A percentile compares a stretch with the other conserved stretches of the same genome.
phyloP scores from a whole-genome alignment of 441 rosid species.

The Gossypium schwendimanii region DNA sequence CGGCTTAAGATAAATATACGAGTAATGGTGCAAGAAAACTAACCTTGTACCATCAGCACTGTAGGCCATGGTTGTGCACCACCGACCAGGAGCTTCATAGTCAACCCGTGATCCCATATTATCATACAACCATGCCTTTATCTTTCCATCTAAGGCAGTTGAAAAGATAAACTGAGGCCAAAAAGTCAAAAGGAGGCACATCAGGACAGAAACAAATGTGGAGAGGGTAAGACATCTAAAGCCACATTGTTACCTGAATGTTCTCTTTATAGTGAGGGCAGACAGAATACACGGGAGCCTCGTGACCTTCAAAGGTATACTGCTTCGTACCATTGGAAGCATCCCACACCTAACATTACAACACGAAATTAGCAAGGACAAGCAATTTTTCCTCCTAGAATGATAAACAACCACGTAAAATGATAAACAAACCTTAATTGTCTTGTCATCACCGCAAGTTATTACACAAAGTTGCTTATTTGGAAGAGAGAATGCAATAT shows the following conservation, averaged over 20 bases:
- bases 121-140: slow-evolving; percentile 42
- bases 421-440: slow-evolving; percentile 57
- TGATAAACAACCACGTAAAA: slow-evolving; percentile 1
- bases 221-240: slow-evolving; percentile 4
- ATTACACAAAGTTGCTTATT: slow-evolving; percentile 84
- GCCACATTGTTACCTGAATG: slow-evolving; percentile 54
- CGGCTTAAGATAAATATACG: slow-evolving; percentile 10
- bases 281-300: slow-evolving; percentile 88
- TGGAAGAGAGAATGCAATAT: slow-evolving; percentile 85
- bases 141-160: slow-evolving; percentile 88
- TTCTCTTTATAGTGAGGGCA: slow-evolving; percentile 92
- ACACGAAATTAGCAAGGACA: slow-evolving; percentile 9
- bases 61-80: slow-evolving; percentile 97
- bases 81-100: slow-evolving; percentile 94
- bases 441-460: slow-evolving; percentile 94
- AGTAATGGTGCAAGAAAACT: slow-evolving; percentile 8
- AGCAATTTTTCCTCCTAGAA: slow-evolving; percentile 7
- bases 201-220: slow-evolving; percentile 15
- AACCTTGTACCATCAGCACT: slow-evolving; percentile 95
- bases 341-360: slow-evolving; percentile 73
- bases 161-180: slow-evolving; percentile 75
- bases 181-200: slow-evolving; percentile 11
- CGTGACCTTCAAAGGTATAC: slow-evolving; percentile 87
- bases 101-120: slow-evolving; percentile 79
- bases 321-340: slow-evolving; percentile 65